Base-by-base conservation (phyloP, 225 moss, liverwort and hornwort species). In the Thuidium tamariscinum region DNA sequence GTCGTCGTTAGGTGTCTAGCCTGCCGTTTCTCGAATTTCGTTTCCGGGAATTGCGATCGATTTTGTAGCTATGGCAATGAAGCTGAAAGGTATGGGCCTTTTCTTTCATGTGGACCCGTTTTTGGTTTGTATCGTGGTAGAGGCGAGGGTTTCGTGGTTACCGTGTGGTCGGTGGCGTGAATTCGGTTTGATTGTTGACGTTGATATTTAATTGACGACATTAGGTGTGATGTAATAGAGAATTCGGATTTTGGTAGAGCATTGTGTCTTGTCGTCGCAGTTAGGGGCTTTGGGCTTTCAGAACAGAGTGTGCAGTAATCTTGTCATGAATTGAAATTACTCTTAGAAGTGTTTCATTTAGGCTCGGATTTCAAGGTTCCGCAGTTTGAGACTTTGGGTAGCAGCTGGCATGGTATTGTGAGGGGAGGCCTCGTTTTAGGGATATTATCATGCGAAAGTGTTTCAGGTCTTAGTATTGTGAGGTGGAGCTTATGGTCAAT, bases 61-160 rank as follows among this genome's bases (percentile, higher is more conserved):
- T 82, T 83, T 55, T 5, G 60, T 84, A 23, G 89, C 89, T 42
- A 93, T 91, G 91, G 91, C 77, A 80, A 71, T 91, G 82, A 60
- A 86, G 32, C 60, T 91, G 37, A 82, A 60, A 93, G 86, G 92
- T 92, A 79, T 55, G 70, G 56, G 5, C 3, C 36, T 56, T 63
- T 55, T 37, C n/a, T 20, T 32, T 2, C 36, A 7, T 56, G 18
- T 34, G 23, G 5, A 22, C 51, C n/a, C 66, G 32, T 51, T 16
- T 36, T 51, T 3, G 49, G 7, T 68, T 69, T 56, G 9, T 22
- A 30, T 59, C 21, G 17, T 61, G 15, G 37, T 80, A 16, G 42
- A 39, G 37, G 54, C 54, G 44, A 30, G 83, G 61, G 42, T 73
- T 74, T 83, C 30, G 32, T 82, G 70, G 61, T 87, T 36, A 48